Conservation (phyloP, 805 yeast genomes). For the Scheffersomyces stipitis region DNA sequence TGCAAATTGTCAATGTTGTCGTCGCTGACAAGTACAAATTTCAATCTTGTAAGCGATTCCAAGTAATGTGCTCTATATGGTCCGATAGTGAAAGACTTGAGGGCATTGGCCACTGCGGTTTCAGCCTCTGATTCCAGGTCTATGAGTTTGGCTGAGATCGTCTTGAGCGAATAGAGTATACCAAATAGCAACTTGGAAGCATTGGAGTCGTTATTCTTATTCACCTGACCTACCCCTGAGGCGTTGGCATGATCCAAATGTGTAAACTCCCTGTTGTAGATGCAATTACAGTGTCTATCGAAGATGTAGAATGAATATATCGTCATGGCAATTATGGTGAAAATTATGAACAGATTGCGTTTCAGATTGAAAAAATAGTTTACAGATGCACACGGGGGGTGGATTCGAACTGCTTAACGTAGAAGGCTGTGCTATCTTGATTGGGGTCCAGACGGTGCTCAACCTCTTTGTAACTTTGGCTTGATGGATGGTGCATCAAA, state of each 20-base stretch:
- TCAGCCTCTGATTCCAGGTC: slow-evolving; percentile 20
- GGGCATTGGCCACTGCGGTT: slow-evolving; percentile 24
- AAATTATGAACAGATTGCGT: too few relatives aligned
- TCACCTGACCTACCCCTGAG: slow-evolving; percentile 27
- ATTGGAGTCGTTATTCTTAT: slow-evolving; percentile 62
- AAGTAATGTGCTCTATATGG: slow-evolving; percentile 75
- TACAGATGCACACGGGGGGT: too few relatives aligned
- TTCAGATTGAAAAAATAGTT: too few relatives aligned
- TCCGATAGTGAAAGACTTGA: slow-evolving; percentile 66
- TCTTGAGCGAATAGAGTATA: slow-evolving; percentile 73
- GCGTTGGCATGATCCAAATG: slow-evolving; percentile 10
- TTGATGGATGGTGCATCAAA: too few relatives aligned
- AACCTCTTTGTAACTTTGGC: too few relatives aligned
- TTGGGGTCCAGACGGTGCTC: too few relatives aligned
- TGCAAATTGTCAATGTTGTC: slow-evolving; percentile 55
- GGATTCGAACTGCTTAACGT: too few relatives aligned
- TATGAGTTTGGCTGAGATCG: slow-evolving; percentile 60
- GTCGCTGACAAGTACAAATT: slow-evolving; percentile 75
- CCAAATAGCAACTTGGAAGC: slow-evolving; percentile 84
- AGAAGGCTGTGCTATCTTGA: too few relatives aligned
- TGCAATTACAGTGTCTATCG: slow-evolving; percentile 89
- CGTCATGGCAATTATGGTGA: too few relatives aligned
- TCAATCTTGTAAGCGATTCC: slow-evolving; percentile 77
- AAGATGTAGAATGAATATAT: slow-evolving; percentile 87
- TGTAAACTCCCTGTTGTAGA: slow-evolving; percentile 67